Percentiles rank a stretch among this genome's conserved stretches.
phyloP scores from a whole-genome alignment of 345 rosid species.

The Gossypium stocksii region DNA sequence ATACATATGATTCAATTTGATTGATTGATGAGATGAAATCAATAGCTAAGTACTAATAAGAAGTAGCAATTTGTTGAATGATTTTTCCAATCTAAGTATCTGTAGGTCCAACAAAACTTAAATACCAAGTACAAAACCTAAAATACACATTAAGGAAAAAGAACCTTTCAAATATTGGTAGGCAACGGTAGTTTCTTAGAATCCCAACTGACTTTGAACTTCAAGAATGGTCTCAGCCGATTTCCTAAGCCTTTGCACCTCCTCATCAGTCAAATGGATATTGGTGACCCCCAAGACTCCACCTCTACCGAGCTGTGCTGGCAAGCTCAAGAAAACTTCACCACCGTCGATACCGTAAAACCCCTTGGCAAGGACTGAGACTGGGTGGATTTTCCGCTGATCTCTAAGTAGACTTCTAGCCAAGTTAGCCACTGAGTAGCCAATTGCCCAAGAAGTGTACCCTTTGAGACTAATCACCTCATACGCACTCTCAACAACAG shows the following conservation, averaged over 20 bases:
- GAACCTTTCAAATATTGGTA: not conserved
- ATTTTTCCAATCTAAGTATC: too few relatives aligned
- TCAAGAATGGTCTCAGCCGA: conserved; percentile 74
- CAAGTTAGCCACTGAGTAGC: conserved; percentile 81
- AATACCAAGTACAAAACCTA: too few relatives aligned
- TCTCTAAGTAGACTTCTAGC: conserved; percentile 67
- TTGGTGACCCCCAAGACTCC: conserved; percentile 79
- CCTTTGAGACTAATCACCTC: conserved; percentile 86
- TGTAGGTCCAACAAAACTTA: too few relatives aligned
- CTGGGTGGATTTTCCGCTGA: conserved; percentile 90
- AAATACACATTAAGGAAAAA: not conserved
- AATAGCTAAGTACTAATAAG: too few relatives aligned
- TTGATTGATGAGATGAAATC: too few relatives aligned
- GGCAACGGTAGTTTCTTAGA: conserved; percentile 25
- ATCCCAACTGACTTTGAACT: conserved; percentile 60
- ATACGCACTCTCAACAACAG: conserved; percentile 63
- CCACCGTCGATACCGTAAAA: conserved; percentile 65
- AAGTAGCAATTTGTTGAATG: too few relatives aligned
- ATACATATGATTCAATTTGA: too few relatives aligned
- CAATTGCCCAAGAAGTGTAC: conserved; percentile 96
- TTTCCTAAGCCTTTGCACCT: conserved; percentile 46
- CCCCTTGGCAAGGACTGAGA: conserved; percentile 81
- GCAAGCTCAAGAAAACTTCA: conserved; percentile 87
- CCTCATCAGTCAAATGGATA: conserved; percentile 72
- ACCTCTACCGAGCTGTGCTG: conserved; percentile 64